Conservation (phyloP, 192 early-diverging fungal genomes). For the Podila epicladia region DNA sequence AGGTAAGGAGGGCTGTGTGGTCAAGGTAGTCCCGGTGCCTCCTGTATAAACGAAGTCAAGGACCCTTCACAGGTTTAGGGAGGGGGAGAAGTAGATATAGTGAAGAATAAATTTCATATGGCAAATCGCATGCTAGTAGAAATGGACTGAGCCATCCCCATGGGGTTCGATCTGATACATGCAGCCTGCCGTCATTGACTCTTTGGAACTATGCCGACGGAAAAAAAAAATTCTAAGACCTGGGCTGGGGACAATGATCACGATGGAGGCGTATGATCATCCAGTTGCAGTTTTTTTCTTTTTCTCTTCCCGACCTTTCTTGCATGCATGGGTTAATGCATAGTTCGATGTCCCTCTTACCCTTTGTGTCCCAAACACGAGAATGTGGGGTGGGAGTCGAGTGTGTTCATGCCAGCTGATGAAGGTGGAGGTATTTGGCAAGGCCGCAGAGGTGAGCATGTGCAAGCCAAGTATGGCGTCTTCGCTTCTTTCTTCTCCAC, state of each 20-base stretch:
- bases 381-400: no score
- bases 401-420: no score
- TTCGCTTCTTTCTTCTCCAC: neutral
- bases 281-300: neutral
- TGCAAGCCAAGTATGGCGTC: neutral
- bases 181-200: neutral
- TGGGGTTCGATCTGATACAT: neutral
- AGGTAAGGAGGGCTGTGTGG: conserved; percentile 41
- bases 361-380: no score
- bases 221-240: neutral
- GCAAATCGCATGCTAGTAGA: no score
- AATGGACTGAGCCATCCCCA: no score
- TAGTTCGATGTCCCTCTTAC: no score
- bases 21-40: conserved; percentile 43
- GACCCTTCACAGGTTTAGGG: neutral
- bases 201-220: neutral
- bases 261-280: neutral
- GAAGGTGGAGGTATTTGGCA: no score
- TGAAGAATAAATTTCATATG: no score
- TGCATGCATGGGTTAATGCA: neutral
- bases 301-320: neutral
- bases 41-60: conserved; percentile 12
- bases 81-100: no score
- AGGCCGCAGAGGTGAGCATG: neutral
- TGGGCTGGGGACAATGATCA: neutral